Evolutionary conservation across 2,329 filamentous ascomycete species (phyloP).

Genomic region (Colletotrichum eleusines): DNA sequence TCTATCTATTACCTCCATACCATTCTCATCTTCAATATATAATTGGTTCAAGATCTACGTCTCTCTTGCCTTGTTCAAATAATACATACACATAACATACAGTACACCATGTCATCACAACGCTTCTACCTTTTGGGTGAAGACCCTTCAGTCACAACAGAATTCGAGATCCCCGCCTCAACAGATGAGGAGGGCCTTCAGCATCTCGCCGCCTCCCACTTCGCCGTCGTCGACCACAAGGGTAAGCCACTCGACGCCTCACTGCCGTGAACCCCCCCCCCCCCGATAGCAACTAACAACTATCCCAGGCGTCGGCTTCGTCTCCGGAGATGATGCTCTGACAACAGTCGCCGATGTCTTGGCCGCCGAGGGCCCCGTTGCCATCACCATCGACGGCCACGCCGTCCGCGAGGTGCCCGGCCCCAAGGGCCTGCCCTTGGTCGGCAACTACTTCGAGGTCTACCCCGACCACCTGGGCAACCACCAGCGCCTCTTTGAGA

Average conservation of each 20-base stretch:
- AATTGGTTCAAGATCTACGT: background rate
- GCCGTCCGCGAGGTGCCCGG: constrained; percentile 63
- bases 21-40: background rate
- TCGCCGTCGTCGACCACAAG: constrained; percentile 57
- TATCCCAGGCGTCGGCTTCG: constrained; percentile 53
- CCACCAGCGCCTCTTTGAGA: constrained; percentile 65
- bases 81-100: constrained; percentile 5
- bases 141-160: constrained; percentile 50
- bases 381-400: constrained; percentile 63
- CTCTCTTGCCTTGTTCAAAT: background rate
- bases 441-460: constrained; percentile 67
- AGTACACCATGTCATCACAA: constrained; percentile 51
- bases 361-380: constrained; percentile 50
- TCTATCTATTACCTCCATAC: background rate
- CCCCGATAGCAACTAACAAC: background rate
- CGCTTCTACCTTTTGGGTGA: constrained; percentile 59
- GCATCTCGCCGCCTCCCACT: constrained; percentile 56
- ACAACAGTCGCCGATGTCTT: constrained; percentile 52
- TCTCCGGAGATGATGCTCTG: constrained; percentile 48
- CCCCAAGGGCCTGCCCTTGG: constrained; percentile 59
- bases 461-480: constrained; percentile 71
- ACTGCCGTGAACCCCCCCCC: too few relatives aligned
- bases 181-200: constrained; percentile 54
- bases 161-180: constrained; percentile 53
- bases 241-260: constrained; percentile 46